Percentiles rank a stretch among this genome's conserved stretches.
Evolutionary conservation across 371 early-diverging fungal genomes (phyloP).

Genomic region (Mucor circinelloides): DNA sequence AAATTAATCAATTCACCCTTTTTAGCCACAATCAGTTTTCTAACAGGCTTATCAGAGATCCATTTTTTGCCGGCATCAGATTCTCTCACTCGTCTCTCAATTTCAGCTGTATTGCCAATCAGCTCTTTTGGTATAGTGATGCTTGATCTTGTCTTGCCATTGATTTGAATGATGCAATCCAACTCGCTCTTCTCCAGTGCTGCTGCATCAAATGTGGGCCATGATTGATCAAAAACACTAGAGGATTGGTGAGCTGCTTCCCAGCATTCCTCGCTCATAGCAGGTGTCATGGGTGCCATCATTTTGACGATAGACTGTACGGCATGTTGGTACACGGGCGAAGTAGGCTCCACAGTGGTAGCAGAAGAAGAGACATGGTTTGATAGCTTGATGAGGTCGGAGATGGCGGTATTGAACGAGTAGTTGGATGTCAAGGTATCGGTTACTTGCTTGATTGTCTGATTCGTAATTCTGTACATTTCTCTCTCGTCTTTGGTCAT

Average conservation of each 20-base stretch:
- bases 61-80: slow-evolving; percentile 60
- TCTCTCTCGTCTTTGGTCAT: slow-evolving; percentile 65
- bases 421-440: slow-evolving; percentile 60
- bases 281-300: slow-evolving; percentile 80
- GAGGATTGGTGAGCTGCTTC: slow-evolving; percentile 23
- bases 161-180: slow-evolving; percentile 65
- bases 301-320: slow-evolving; percentile 65
- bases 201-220: slow-evolving; percentile 65
- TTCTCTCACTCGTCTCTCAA: slow-evolving; percentile 53
- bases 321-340: slow-evolving; percentile 59
- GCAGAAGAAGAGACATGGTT: slow-evolving; percentile 49
- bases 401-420: slow-evolving; percentile 81
- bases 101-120: slow-evolving; percentile 27
- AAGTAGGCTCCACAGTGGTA: slow-evolving; percentile 17
- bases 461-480: slow-evolving; percentile 47
- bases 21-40: slow-evolving; percentile 72
- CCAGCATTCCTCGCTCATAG: slow-evolving; percentile 78
- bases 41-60: slow-evolving; percentile 54
- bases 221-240: slow-evolving; percentile 61
- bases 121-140: slow-evolving; percentile 57
- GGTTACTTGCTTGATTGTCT: slow-evolving; percentile 64
- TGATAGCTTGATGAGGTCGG: slow-evolving; percentile 83
- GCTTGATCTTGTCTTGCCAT: slow-evolving; percentile 80
- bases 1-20: slow-evolving; percentile 79
- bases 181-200: slow-evolving; percentile 56